phyloP scores from a whole-genome alignment of 495 filamentous ascomycete genomes.

The Cairneyella variabilis region DNA sequence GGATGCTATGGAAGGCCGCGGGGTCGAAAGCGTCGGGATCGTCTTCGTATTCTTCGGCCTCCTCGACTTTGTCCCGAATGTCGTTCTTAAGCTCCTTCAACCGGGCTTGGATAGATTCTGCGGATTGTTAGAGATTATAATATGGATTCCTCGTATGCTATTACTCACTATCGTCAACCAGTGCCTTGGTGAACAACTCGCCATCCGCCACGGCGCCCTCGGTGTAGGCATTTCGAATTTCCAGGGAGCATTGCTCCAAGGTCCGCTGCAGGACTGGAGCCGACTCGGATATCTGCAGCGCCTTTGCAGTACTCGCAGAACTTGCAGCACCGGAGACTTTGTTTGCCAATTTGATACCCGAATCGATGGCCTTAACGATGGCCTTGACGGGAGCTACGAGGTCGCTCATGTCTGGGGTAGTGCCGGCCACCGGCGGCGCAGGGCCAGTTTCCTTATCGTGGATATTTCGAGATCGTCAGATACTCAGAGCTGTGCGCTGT shows the following conservation, averaged over 20 bases:
- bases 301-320: slow-evolving; percentile 9
- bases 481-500: no score
- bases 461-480: not conserved
- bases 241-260: slow-evolving; percentile 6
- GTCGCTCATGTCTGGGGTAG: slow-evolving; percentile 13
- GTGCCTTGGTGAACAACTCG: slow-evolving; percentile 15
- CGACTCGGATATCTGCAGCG: slow-evolving; percentile 19
- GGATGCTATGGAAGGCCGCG: slow-evolving; percentile 7
- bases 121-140: not conserved
- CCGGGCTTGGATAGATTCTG: slow-evolving; percentile 13
- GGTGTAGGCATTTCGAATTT: slow-evolving; percentile 18
- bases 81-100: slow-evolving; percentile 23
- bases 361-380: slow-evolving; percentile 20
- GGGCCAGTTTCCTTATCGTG: not conserved
- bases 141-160: no score
- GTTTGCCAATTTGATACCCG: slow-evolving; percentile 17
- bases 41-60: slow-evolving; percentile 18
- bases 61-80: slow-evolving; percentile 20
- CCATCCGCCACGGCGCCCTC: slow-evolving; percentile 15
- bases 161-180: slow-evolving; percentile 22
- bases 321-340: slow-evolving; percentile 14
- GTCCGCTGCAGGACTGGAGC: slow-evolving; percentile 12
- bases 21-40: slow-evolving; percentile 20
- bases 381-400: slow-evolving; percentile 19
- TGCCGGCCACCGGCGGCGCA: not conserved